Percentiles rank a stretch among this genome's conserved stretches.
These are phyloP conservation scores for Mucor saturninus DNA, from an alignment of 371 early-diverging fungal species.

Conservation along the genomic window DNA sequence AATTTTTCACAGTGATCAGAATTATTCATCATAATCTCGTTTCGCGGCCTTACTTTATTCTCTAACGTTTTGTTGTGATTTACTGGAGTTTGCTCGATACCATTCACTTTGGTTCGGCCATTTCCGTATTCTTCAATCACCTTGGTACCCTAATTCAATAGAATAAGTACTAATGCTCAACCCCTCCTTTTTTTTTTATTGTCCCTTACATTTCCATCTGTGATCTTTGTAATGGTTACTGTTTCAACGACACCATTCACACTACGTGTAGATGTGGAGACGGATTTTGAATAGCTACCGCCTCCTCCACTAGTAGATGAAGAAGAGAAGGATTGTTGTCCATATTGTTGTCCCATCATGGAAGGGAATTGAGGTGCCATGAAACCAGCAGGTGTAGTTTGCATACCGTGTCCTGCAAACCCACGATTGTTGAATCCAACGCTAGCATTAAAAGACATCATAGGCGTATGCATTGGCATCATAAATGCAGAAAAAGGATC, in stretches of 20 bases:
- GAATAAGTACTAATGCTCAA: too few relatives aligned
- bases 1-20: neutral
- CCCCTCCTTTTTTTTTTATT: too few relatives aligned
- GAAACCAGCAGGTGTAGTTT: neutral
- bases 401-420: neutral
- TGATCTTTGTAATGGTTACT: constrained; percentile 34
- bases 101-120: constrained; percentile 39
- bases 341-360: constrained; percentile 2
- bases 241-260: constrained; percentile 46
- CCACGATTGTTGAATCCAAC: neutral
- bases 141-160: constrained; percentile 33
- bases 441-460: neutral
- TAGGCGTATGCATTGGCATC: neutral
- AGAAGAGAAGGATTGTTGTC: neutral
- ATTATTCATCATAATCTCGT: neutral
- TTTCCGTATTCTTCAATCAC: constrained; percentile 48
- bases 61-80: neutral
- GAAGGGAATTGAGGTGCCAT: constrained; percentile 9
- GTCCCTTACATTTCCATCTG: constrained; percentile 37
- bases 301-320: constrained; percentile 11
- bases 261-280: constrained; percentile 31
- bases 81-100: constrained; percentile 29
- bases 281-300: constrained; percentile 21
- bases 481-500: constrained; percentile 10
- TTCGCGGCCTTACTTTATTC: too few relatives aligned